A percentile compares a stretch with the other conserved stretches of the same genome.
Conservation (phyloP, 2,329 filamentous ascomycete species). For the Hypoxylon sp. region DNA sequence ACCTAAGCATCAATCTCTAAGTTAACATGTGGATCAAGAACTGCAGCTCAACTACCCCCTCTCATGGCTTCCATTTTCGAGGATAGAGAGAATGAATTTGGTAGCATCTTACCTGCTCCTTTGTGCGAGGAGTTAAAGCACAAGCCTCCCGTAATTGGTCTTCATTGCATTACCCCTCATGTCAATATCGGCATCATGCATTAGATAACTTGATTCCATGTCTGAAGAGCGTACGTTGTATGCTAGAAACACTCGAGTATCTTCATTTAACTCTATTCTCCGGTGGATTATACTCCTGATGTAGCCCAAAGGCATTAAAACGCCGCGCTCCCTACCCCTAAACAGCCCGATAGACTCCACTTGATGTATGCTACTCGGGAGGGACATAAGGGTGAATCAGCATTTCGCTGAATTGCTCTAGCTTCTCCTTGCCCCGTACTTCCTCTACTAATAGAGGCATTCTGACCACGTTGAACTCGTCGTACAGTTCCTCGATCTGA, state of each 20-base stretch:
- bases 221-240: background rate
- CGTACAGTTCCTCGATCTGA: conserved; percentile 98
- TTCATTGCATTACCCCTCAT: conserved; percentile 9
- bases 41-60: background rate
- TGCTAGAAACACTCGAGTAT: conserved; percentile 1
- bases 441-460: conserved; percentile 98
- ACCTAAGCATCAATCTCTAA: background rate
- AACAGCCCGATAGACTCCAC: conserved; percentile 13
- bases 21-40: background rate
- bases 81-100: background rate
- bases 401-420: conserved; percentile 92
- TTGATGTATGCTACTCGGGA: conserved; percentile 59
- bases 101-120: background rate
- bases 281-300: conserved; percentile 11
- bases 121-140: background rate
- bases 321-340: conserved; percentile 35
- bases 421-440: conserved; percentile 92
- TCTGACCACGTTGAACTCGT: conserved; percentile 98
- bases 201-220: conserved; percentile 9
- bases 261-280: conserved; percentile 25
- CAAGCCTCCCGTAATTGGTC: background rate
- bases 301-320: conserved; percentile 25
- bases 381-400: conserved; percentile 81
- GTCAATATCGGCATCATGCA: background rate
- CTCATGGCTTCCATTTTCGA: background rate